phyloP scores from a whole-genome alignment of 2,329 filamentous ascomycete genomes.

The Nothopassalora personata region DNA sequence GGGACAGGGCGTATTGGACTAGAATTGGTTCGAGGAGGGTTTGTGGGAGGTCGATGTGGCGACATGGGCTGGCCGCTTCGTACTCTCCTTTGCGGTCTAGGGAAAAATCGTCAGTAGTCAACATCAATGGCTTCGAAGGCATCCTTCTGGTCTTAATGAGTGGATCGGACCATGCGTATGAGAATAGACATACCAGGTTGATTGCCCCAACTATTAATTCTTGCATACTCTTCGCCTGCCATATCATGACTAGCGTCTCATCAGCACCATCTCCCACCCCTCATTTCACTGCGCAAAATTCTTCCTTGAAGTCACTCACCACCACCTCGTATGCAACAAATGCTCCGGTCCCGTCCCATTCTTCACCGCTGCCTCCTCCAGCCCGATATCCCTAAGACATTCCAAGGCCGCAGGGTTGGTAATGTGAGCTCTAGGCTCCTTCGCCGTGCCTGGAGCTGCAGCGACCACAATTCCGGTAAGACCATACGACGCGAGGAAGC shows the following conservation, averaged over 20 bases:
- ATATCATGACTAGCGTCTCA: constrained; percentile 30
- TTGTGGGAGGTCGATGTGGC: constrained; percentile 41
- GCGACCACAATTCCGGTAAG: constrained; percentile 52
- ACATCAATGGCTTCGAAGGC: background rate
- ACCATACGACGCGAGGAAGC: constrained; percentile 31
- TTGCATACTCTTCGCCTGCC: constrained; percentile 41
- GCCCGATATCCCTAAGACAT: constrained; percentile 43
- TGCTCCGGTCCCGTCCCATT: constrained; percentile 31
- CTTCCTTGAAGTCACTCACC: constrained; percentile 7
- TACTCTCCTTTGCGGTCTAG: constrained; percentile 36
- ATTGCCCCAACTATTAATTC: constrained; percentile 41
- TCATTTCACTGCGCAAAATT: no score
- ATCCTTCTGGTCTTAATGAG: no score
- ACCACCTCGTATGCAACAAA: constrained; percentile 42
- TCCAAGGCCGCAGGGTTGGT: constrained; percentile 53
- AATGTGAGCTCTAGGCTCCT: constrained; percentile 56
- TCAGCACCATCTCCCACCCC: no score
- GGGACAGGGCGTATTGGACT: constrained; percentile 33
- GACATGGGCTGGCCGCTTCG: constrained; percentile 38
- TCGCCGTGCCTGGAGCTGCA: constrained; percentile 45
- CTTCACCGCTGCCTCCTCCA: constrained; percentile 35
- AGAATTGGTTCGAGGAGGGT: constrained; percentile 42
- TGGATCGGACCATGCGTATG: no score
- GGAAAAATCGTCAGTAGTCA: background rate
- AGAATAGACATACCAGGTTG: constrained; percentile 26